phyloP scores from a whole-genome alignment of 345 rosid species.

The Toxicodendron radicans region DNA sequence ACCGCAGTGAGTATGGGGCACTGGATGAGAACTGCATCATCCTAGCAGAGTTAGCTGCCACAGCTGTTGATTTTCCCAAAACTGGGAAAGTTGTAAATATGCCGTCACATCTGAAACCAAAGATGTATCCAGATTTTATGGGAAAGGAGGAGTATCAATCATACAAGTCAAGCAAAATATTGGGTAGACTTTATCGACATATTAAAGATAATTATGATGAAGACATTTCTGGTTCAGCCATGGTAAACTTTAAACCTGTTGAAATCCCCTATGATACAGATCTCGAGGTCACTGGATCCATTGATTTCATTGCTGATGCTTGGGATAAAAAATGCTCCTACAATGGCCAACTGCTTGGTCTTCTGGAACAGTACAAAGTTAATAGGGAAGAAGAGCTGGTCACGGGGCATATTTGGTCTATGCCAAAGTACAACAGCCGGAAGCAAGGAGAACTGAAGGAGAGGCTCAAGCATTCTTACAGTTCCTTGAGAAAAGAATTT shows the following conservation, averaged over 20 bases:
- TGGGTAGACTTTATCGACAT: constrained; percentile 75
- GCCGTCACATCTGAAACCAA: constrained; percentile 69
- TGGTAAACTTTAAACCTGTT: constrained; percentile 30
- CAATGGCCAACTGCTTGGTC: constrained; percentile 73
- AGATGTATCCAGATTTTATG: constrained; percentile 88
- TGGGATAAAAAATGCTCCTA: constrained; percentile 79
- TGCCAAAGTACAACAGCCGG: constrained; percentile 68
- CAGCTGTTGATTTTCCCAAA: constrained; percentile 91
- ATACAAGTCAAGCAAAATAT: constrained; percentile 66
- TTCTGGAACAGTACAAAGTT: constrained; percentile 76
- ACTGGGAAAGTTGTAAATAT: constrained; percentile 73
- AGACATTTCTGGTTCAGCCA: constrained; percentile 42
- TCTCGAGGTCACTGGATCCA: constrained; percentile 62
- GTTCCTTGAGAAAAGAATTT: constrained; percentile 70
- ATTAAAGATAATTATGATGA: constrained; percentile 58
- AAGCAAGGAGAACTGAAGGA: constrained; percentile 80
- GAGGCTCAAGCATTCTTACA: constrained; percentile 70
- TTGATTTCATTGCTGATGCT: constrained; percentile 59
- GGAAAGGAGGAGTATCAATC: constrained; percentile 72
- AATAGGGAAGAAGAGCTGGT: constrained; percentile 87
- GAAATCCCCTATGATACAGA: constrained; percentile 62
- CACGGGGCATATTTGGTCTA: constrained; percentile 94
- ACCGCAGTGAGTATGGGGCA: constrained; percentile 68
- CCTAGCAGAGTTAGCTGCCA: constrained; percentile 85
- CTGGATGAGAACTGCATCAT: constrained; percentile 60